Evolutionary conservation across 2,329 filamentous ascomycete species (phyloP), one percentile per base, ranked within the genome.

Genomic region (Chrysoporthe cubensis): DNA sequence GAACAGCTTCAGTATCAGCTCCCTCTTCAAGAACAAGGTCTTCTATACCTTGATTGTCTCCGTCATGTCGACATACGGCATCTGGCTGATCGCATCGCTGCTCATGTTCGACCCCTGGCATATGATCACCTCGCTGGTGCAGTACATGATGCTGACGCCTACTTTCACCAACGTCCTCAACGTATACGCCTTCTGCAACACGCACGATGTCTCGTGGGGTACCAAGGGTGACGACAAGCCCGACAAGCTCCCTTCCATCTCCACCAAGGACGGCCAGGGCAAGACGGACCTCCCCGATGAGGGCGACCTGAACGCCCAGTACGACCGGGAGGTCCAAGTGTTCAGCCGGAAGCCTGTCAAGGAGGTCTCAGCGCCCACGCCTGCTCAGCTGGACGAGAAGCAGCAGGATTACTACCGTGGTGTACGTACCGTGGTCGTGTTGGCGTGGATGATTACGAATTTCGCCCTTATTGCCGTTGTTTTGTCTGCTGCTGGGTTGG

Each of bases 371-470:
- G 74, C 83, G 0, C 85, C 87, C 0, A 84, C 83, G 0, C 77
- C 85, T 0, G 77, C 81, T 0, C 84, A 88, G 72, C 80, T 86
- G 57, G 85, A 88, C 46, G 94, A 97, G 77, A 93, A 91, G 76
- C 95, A 99, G 79, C 93, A 97, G 83, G 96, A 99, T 78, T 99
- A 98, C 81, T 99, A 99, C 86, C 94, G 94, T 75, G 96, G 94
- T 72, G 97, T 99, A 78, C 89, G 96, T 71, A 96, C 92, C 26
- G 88, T 93, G 40, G 94, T 97, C 72, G 96, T 99, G 42, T 83
- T 98, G 62, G 89, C 91, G 72, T 99, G 96, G 96, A 97, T 99
- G 86, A 93, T 98, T 74, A 94, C 90, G 76, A 99, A 99, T 79
- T 92, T 99, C 78, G 94, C 88, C 0, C 88, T 99, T 6, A 89